phyloP scores from a whole-genome alignment of 306 rosid genomes.

The Castanea sativa region DNA sequence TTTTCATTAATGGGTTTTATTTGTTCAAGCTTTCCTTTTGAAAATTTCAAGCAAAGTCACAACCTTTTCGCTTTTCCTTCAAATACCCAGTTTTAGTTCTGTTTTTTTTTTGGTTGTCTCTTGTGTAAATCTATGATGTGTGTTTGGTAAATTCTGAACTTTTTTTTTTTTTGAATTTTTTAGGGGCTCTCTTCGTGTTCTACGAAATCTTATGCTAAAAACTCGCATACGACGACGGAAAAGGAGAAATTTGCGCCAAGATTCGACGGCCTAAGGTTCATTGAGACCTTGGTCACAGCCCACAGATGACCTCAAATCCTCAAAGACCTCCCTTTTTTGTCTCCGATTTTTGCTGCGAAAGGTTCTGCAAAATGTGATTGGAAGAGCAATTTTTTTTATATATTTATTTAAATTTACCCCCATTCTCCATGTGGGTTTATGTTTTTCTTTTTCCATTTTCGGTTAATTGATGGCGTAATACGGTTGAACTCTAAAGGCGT shows the following conservation, averaged over 20 bases:
- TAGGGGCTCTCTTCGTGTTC: slow-evolving; percentile 23
- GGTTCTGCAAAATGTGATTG: background rate
- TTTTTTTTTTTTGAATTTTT: background rate
- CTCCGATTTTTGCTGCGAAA: background rate
- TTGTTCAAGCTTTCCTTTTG: too few species aligned
- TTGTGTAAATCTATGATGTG: too few species aligned
- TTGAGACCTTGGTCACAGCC: slow-evolving; percentile 88
- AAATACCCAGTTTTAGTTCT: too few species aligned
- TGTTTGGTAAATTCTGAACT: background rate
- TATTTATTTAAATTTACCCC: background rate
- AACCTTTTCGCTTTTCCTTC: too few species aligned
- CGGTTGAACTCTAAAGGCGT: background rate
- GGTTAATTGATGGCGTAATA: background rate
- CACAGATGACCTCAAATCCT: slow-evolving; percentile 50
- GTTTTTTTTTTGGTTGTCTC: background rate
- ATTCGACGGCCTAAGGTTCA: slow-evolving; percentile 90
- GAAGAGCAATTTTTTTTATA: background rate
- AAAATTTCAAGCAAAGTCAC: too few species aligned
- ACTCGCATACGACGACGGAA: slow-evolving; percentile 11
- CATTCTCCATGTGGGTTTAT: background rate
- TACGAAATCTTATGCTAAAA: background rate
- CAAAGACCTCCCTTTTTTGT: background rate
- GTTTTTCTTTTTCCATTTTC: background rate
- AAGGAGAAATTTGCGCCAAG: slow-evolving; percentile 79
- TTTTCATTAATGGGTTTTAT: too few species aligned